These are phyloP conservation scores for Halophytophthora polymorphica DNA, from an alignment of 352 stramenopile species.

Conservation along the genomic window DNA sequence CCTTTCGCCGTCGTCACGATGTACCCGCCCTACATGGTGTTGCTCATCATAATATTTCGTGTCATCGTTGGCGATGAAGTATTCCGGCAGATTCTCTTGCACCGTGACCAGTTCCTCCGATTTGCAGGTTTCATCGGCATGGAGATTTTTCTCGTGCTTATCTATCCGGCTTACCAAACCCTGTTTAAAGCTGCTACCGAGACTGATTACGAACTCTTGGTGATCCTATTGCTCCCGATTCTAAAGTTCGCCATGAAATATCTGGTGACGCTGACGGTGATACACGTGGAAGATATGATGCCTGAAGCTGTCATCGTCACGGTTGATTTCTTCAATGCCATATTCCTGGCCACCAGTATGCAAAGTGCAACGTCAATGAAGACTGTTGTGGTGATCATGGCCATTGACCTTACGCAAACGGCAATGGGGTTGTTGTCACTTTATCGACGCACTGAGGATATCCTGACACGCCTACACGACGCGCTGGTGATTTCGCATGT, in stretches of 20 bases:
- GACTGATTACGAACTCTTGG: conserved; percentile 1
- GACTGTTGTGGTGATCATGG: conserved; percentile 2
- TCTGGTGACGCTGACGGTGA: conserved; percentile 1
- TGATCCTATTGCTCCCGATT: conserved; percentile 6
- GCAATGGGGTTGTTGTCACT: neutral
- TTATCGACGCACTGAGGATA: neutral
- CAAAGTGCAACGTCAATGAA: conserved; percentile 3
- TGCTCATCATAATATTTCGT: conserved; percentile 6
- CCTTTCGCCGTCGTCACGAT: conserved; percentile 6
- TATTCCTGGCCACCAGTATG: conserved; percentile 13
- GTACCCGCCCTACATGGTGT: neutral
- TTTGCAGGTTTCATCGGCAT: neutral
- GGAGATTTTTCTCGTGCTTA: conserved; percentile 2
- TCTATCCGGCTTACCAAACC: conserved; percentile 7
- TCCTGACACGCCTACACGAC: neutral
- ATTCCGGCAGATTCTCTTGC: neutral
- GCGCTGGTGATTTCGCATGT: neutral
- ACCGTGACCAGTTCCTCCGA: neutral
- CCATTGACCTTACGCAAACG: conserved; percentile 6
- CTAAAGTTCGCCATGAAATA: conserved; percentile 12
- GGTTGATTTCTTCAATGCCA: conserved; percentile 12
- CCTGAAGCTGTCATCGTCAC: conserved; percentile 13
- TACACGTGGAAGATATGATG: conserved; percentile 16
- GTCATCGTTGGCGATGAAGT: neutral
- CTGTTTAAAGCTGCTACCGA: neutral